phyloP scores from a whole-genome alignment of 495 filamentous ascomycete genomes.

The Penicillium coprophilum region DNA sequence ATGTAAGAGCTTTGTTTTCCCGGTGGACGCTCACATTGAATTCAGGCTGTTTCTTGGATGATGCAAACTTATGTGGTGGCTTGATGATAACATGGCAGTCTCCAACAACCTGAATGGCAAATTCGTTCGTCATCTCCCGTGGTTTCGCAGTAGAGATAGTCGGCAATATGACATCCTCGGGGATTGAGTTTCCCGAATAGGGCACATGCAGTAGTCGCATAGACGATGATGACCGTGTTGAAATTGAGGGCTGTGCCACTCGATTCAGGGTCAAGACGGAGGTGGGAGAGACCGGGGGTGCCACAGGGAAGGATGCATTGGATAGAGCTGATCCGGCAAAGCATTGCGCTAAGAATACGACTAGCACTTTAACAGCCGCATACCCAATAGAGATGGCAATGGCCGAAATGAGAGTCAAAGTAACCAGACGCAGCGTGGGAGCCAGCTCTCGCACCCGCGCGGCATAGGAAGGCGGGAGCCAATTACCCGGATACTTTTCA shows the following conservation, averaged over 20 bases:
- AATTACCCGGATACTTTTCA: conserved; percentile 34
- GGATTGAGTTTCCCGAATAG: conserved; percentile 12
- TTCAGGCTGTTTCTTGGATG: conserved; percentile 48
- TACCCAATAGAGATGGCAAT: conserved; percentile 40
- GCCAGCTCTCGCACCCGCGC: conserved; percentile 38
- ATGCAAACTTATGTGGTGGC: conserved; percentile 49
- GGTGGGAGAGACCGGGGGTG: conserved; percentile 16
- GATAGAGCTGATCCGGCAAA: conserved; percentile 29
- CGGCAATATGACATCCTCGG: conserved; percentile 23
- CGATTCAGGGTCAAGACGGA: conserved; percentile 20
- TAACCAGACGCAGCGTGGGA: conserved; percentile 40
- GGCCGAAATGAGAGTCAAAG: conserved; percentile 41
- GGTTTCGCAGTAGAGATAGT: conserved; percentile 17
- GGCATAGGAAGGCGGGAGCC: conserved; percentile 29
- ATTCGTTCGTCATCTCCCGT: conserved; percentile 34
- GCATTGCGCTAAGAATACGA: conserved; percentile 29
- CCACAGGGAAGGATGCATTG: conserved; percentile 18
- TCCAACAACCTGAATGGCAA: conserved; percentile 62
- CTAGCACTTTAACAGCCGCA: conserved; percentile 26
- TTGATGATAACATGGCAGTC: conserved; percentile 61
- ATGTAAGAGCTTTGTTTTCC: conserved; percentile 40
- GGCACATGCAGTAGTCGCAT: conserved; percentile 17
- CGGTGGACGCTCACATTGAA: conserved; percentile 55
- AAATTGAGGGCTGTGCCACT: conserved; percentile 29
- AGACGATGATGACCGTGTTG: conserved; percentile 24